Conservation (phyloP, 345 rosid genomes). For the Alliaria petiolata region DNA sequence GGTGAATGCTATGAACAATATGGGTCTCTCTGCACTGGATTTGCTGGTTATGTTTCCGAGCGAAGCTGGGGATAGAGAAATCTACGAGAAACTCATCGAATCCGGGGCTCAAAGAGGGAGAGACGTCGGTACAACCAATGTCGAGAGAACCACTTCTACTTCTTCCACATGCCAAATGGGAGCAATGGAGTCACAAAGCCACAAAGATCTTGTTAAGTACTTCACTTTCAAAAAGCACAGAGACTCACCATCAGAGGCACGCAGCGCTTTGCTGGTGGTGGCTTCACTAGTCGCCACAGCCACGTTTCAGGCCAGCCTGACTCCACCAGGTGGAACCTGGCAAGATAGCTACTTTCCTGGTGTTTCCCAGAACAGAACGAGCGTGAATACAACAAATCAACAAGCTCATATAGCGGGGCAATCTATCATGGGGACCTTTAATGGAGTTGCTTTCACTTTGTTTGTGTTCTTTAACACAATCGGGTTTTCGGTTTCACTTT, state of each 20-base stretch:
- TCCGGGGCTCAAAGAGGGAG: conserved; percentile 41
- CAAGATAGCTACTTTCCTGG: conserved; percentile 32
- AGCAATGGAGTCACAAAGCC: background rate
- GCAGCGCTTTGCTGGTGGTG: conserved; percentile 40
- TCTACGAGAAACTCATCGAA: conserved; percentile 34
- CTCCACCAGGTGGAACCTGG: conserved; percentile 59
- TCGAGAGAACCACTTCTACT: conserved; percentile 18
- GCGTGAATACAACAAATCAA: background rate
- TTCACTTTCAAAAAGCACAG: conserved; percentile 55
- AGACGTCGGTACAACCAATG: conserved; percentile 14
- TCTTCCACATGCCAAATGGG: conserved; percentile 18
- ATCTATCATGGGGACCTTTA: conserved; percentile 38
- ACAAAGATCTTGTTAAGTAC: conserved; percentile 37
- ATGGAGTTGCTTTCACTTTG: conserved; percentile 18
- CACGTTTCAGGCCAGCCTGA: conserved; percentile 45
- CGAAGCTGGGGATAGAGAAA: conserved; percentile 60
- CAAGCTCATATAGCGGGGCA: conserved; percentile 36
- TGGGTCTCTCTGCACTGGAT: conserved; percentile 47
- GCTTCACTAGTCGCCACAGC: conserved; percentile 51
- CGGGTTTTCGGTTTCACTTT: conserved; percentile 43
- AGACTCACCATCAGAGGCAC: conserved; percentile 57
- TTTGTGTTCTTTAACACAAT: conserved; percentile 44
- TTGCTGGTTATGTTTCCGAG: conserved; percentile 48
- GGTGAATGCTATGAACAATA: conserved; percentile 41
- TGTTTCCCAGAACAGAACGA: conserved; percentile 13